Evolutionary conservation across 2,329 filamentous ascomycete genomes (phyloP).

Genomic region (Graphilbum fragrans): DNA sequence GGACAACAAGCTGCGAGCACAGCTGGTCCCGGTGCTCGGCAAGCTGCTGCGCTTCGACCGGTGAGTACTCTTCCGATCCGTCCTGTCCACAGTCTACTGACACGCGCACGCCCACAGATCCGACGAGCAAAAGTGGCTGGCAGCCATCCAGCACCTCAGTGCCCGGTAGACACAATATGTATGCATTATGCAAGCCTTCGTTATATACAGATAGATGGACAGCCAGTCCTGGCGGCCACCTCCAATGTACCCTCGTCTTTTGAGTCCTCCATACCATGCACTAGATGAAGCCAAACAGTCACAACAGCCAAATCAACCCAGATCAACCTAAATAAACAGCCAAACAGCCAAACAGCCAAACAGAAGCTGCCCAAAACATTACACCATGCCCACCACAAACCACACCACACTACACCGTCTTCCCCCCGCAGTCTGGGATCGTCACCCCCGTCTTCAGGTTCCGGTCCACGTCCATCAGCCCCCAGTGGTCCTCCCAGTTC

Average conservation of each 20-base stretch:
- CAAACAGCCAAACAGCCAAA: not conserved
- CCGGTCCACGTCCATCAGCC: conserved; percentile 73
- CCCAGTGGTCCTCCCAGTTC: conserved; percentile 96
- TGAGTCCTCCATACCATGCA: not conserved
- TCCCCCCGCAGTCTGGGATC: conserved; percentile 78
- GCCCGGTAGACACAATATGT: too few relatives aligned
- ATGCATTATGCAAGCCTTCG: too few relatives aligned
- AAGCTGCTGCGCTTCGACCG: conserved; percentile 67
- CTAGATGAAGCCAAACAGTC: not conserved
- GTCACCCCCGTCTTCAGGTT: conserved; percentile 73
- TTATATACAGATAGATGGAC: not conserved
- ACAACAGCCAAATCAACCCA: not conserved
- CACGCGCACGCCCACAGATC: conserved; percentile 18
- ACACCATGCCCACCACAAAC: not conserved
- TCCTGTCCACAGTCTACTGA: too few relatives aligned
- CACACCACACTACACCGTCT: conserved; percentile 36
- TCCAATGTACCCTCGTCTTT: not conserved
- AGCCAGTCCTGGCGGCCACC: not conserved
- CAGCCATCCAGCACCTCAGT: conserved; percentile 49
- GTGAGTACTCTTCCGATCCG: too few relatives aligned
- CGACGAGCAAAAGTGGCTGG: conserved; percentile 81
- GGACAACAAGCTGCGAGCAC: conserved; percentile 62
- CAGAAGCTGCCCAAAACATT: not conserved
- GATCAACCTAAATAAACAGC: too few relatives aligned
- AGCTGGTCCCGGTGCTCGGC: conserved; percentile 66